Evolutionary conservation across 2,329 filamentous ascomycete genomes (phyloP).

Genomic region (Verticillium klebahnii): DNA sequence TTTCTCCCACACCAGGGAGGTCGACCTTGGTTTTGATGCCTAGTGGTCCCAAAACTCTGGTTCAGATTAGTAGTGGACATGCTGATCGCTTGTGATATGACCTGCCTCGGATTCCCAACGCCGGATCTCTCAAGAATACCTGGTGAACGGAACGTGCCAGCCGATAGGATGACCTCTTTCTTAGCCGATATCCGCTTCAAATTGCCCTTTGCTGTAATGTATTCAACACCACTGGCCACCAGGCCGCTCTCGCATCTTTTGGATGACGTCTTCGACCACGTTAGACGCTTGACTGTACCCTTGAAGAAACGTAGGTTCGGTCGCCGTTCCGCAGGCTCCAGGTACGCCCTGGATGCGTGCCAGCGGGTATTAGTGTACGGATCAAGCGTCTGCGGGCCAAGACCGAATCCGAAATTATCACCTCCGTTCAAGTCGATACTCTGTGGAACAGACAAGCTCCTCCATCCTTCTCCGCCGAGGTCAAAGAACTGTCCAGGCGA

Average conservation of each 20-base stretch:
- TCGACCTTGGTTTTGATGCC: slow-evolving; percentile 38
- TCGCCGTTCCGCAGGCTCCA: slow-evolving; percentile 29
- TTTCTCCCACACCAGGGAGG: slow-evolving; percentile 47
- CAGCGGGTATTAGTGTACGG: slow-evolving; percentile 27
- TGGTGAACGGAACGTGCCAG: slow-evolving; percentile 45
- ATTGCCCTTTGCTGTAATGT: slow-evolving; percentile 28
- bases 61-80: slow-evolving; percentile 8
- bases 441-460: slow-evolving; percentile 21
- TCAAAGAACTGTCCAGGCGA: slow-evolving; percentile 25
- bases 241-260: slow-evolving; percentile 5
- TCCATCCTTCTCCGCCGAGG: slow-evolving; percentile 25
- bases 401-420: slow-evolving; percentile 28
- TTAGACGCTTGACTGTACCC: slow-evolving; percentile 27
- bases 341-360: slow-evolving; percentile 37
- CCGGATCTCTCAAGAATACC: slow-evolving; percentile 49
- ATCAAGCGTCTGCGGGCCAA: slow-evolving; percentile 36
- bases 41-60: slow-evolving; percentile 31
- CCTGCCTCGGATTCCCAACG: slow-evolving; percentile 35
- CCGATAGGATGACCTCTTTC: slow-evolving; percentile 43
- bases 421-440: slow-evolving; percentile 35
- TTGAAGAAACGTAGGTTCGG: slow-evolving; percentile 32
- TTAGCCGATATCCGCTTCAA: slow-evolving; percentile 27
- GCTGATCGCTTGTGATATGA: background rate
- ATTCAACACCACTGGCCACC: slow-evolving; percentile 30
- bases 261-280: slow-evolving; percentile 15